Conservation (phyloP, 2,329 filamentous ascomycete species). For the Fusarium dimerum region DNA sequence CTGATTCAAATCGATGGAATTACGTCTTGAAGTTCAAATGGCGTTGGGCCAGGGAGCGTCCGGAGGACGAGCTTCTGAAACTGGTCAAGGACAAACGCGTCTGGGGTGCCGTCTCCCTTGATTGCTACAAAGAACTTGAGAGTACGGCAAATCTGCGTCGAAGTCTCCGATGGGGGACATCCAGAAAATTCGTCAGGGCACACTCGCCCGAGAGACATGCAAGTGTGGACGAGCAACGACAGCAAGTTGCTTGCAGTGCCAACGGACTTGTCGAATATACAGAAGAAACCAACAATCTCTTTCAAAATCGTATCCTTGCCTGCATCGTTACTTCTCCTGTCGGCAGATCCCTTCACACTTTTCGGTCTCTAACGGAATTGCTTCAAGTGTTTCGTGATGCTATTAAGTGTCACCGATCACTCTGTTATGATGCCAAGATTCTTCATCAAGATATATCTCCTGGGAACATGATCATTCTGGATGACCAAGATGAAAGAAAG, state of each 20-base stretch:
- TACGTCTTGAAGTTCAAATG: constrained; percentile 36
- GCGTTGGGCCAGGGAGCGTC: constrained; percentile 31
- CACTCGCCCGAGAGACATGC: constrained; percentile 1
- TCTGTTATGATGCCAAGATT: constrained; percentile 35
- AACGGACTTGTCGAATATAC: constrained; percentile 11
- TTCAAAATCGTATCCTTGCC: constrained; percentile 19
- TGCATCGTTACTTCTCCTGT: constrained; percentile 22
- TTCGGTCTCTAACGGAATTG: constrained; percentile 22
- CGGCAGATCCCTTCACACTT: constrained; percentile 19
- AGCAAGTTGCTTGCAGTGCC: not conserved
- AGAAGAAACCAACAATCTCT: constrained; percentile 9
- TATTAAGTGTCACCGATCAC: constrained; percentile 38
- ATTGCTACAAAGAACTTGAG: constrained; percentile 24
- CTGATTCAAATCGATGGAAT: constrained; percentile 27
- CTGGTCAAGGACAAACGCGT: constrained; percentile 29
- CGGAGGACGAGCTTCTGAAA: constrained; percentile 35
- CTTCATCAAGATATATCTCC: constrained; percentile 40
- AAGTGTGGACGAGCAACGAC: constrained; percentile 6
- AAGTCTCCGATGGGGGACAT: constrained; percentile 14
- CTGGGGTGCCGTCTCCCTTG: constrained; percentile 31
- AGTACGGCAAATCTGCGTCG: constrained; percentile 18
- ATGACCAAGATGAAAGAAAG: constrained; percentile 2
- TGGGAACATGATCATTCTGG: constrained; percentile 40
- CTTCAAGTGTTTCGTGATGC: constrained; percentile 36
- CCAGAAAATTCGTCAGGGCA: constrained; percentile 9